phyloP scores from a whole-genome alignment of 139 green algal genomes.

The Parachlorella kessleri region DNA sequence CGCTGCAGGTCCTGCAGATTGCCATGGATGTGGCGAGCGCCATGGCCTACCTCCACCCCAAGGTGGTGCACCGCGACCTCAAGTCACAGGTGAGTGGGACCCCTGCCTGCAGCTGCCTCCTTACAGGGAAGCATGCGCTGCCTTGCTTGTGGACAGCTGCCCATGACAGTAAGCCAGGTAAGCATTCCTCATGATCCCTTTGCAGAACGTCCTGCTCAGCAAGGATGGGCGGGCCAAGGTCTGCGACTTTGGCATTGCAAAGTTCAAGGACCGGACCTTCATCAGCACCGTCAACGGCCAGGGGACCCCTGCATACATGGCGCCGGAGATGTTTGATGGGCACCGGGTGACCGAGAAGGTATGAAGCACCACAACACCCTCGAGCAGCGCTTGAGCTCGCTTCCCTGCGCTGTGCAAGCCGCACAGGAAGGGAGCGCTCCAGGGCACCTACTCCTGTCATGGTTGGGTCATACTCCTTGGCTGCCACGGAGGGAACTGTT shows the following conservation, averaged over 20 bases:
- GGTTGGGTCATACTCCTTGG: too few relatives aligned
- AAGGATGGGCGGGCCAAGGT: constrained; percentile 60
- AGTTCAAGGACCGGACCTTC: constrained; percentile 64
- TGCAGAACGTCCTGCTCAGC: constrained; percentile 76
- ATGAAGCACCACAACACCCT: too few relatives aligned
- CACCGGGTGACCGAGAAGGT: too few relatives aligned
- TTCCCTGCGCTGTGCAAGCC: too few relatives aligned
- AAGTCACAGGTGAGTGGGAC: constrained; percentile 47
- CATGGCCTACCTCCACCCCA: constrained; percentile 76
- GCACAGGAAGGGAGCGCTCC: too few relatives aligned
- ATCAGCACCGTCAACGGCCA: constrained; percentile 60
- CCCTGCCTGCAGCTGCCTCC: too few relatives aligned
- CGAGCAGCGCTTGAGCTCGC: too few relatives aligned
- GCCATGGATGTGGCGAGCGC: constrained; percentile 65
- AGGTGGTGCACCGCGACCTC: constrained; percentile 53
- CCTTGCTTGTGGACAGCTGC: too few relatives aligned
- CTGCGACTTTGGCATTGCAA: constrained; percentile 71
- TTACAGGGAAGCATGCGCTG: too few relatives aligned
- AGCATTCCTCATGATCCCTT: background rate
- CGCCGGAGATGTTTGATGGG: constrained; percentile 68
- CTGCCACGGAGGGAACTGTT: too few relatives aligned
- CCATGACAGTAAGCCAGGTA: too few relatives aligned
- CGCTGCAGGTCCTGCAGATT: constrained; percentile 29
- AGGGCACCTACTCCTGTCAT: too few relatives aligned
- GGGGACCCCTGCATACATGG: constrained; percentile 80